phyloP scores from a whole-genome alignment of 1,139 yeast genomes.

The Diutina scorzettiae region DNA sequence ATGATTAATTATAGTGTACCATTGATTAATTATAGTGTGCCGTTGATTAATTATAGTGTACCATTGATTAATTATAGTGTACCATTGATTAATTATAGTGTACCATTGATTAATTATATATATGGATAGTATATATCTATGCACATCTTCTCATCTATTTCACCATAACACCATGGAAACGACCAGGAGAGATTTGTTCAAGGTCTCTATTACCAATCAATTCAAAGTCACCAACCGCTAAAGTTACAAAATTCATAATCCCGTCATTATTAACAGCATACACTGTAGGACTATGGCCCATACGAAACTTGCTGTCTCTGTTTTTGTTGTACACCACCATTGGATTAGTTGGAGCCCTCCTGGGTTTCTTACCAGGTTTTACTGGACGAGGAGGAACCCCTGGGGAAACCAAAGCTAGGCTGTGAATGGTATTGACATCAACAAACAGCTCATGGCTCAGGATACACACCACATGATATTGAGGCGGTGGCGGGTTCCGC shows the following conservation, averaged over 20 bases:
- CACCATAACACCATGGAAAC: slow-evolving; percentile 2
- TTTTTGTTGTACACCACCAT: not conserved
- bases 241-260: not conserved
- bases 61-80: not conserved
- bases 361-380: not conserved
- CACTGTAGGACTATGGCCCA: slow-evolving; percentile 4
- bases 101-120: not conserved
- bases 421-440: slow-evolving; percentile 14
- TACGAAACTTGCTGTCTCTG: not conserved
- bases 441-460: slow-evolving; percentile 43
- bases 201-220: not conserved
- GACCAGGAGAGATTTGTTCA: not conserved
- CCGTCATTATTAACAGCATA: slow-evolving; percentile 1
- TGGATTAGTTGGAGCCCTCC: slow-evolving; percentile 1
- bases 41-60: no score
- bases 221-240: slow-evolving; percentile 2
- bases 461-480: slow-evolving; percentile 53
- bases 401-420: not conserved
- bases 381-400: slow-evolving; percentile 1
- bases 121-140: not conserved
- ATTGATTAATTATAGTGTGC: no score
- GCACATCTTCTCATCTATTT: not conserved
- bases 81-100: not conserved
- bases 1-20: no score
- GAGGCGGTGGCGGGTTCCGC: slow-evolving; percentile 49